Conservation (phyloP, 2,329 filamentous ascomycete species). For the Emmonsiellopsis sp. region DNA sequence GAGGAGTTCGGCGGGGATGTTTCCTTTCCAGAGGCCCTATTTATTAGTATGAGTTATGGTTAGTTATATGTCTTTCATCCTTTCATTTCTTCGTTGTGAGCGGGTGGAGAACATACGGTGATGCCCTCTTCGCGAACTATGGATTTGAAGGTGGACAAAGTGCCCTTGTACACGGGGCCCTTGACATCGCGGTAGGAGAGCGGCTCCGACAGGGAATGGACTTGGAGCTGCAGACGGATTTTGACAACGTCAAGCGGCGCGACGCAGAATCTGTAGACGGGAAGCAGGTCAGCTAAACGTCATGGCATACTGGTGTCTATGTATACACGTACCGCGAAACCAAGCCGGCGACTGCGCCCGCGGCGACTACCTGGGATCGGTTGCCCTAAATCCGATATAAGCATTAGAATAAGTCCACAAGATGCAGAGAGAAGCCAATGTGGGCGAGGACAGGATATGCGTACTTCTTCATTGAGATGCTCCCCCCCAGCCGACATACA, state of each 20-base stretch:
- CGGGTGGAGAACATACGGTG: slow-evolving; percentile 37
- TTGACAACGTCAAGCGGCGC: slow-evolving; percentile 96
- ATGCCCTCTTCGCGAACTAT: slow-evolving; percentile 77
- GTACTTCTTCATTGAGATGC: slow-evolving; percentile 62
- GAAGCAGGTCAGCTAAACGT: neutral
- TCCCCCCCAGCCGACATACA: slow-evolving; percentile 57
- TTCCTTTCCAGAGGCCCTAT: slow-evolving; percentile 86
- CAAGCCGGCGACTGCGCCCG: slow-evolving; percentile 67
- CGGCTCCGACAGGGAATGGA: slow-evolving; percentile 72
- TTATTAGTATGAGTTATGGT: neutral
- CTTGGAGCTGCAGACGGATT: slow-evolving; percentile 91
- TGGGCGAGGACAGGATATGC: neutral
- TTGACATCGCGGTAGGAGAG: slow-evolving; percentile 44
- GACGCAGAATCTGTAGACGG: slow-evolving; percentile 64
- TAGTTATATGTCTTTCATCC: neutral
- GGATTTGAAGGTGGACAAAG: slow-evolving; percentile 62
- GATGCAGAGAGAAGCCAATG: neutral
- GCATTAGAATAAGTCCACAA: neutral
- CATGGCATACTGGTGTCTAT: neutral
- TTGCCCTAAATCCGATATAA: slow-evolving; percentile 46
- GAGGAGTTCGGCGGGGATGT: slow-evolving; percentile 87
- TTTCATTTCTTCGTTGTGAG: neutral
- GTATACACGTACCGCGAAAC: slow-evolving; percentile 64
- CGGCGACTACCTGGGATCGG: slow-evolving; percentile 55
- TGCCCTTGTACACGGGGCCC: slow-evolving; percentile 57